A percentile compares a stretch with the other conserved stretches of the same genome.
These are phyloP conservation scores for Globisporangium takayamanum DNA, from an alignment of 352 stramenopile species.

Conservation along the genomic window DNA sequence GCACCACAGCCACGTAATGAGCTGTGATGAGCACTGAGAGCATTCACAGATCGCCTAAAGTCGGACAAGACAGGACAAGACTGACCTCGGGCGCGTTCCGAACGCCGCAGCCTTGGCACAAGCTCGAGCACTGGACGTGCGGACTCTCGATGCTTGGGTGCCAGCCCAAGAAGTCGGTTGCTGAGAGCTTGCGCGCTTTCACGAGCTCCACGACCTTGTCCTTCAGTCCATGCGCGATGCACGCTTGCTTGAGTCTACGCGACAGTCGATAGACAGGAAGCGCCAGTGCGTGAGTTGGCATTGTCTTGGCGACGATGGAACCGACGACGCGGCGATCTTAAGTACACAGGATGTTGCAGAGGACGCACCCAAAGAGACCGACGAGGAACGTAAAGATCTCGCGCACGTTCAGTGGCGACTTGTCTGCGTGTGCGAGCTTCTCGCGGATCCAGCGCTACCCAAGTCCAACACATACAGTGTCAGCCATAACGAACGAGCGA, in stretches of 20 bases:
- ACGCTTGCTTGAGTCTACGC: constrained; percentile 55
- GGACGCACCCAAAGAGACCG: constrained; percentile 56
- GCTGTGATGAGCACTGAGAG: neutral
- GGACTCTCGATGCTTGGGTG: constrained; percentile 70
- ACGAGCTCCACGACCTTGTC: constrained; percentile 47
- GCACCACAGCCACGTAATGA: neutral
- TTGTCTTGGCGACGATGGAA: neutral
- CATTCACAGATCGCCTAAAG: no score
- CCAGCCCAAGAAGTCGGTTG: constrained; percentile 76
- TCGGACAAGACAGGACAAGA: neutral
- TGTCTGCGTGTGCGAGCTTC: constrained; percentile 40
- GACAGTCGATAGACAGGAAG: constrained; percentile 34
- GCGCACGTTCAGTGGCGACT: constrained; percentile 50
- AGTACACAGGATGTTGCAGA: neutral
- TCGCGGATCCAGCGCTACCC: constrained; percentile 70
- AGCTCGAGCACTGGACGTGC: constrained; percentile 59
- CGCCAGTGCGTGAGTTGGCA: neutral
- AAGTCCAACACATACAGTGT: neutral
- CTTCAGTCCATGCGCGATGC: constrained; percentile 51
- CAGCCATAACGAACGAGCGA: neutral
- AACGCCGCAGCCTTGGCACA: constrained; percentile 67
- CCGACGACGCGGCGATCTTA: neutral
- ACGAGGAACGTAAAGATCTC: constrained; percentile 78
- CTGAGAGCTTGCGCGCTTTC: constrained; percentile 55
- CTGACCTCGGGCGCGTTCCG: constrained; percentile 64